phyloP scores from a whole-genome alignment of 164 flowering plant genomes.

The Santalum album region DNA sequence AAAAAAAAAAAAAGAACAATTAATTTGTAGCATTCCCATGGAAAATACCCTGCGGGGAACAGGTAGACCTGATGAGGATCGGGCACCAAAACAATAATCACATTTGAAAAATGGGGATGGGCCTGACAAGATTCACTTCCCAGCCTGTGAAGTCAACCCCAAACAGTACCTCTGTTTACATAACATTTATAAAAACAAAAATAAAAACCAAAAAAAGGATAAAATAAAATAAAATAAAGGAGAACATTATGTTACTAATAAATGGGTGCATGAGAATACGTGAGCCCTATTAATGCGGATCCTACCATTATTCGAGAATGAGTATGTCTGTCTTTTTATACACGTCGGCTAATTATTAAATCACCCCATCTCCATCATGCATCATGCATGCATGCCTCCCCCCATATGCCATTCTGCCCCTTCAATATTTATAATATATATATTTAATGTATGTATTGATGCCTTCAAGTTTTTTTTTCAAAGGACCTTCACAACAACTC shows the following conservation, averaged over 20 bases:
- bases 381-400: not conserved
- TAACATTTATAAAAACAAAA: no score
- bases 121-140: conserved; percentile 21
- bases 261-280: conserved; percentile 30
- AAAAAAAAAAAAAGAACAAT: no score
- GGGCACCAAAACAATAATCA: no score
- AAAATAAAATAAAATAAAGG: no score
- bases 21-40: no score
- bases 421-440: not conserved
- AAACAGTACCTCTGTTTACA: conserved; percentile 18
- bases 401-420: conserved; percentile 2
- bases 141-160: conserved; percentile 43
- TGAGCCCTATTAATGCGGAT: conserved; percentile 49
- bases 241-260: no score
- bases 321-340: conserved; percentile 44
- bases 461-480: conserved; percentile 1
- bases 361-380: not conserved
- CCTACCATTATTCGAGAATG: conserved; percentile 29
- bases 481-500: not conserved
- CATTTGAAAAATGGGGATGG: not conserved
- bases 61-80: no score
- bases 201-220: no score
- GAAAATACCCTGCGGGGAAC: no score
- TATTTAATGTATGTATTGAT: not conserved
- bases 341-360: conserved; percentile 2